Evolutionary conservation across 495 filamentous ascomycete species (phyloP).

Genomic region (Xylaria flabelliformis): DNA sequence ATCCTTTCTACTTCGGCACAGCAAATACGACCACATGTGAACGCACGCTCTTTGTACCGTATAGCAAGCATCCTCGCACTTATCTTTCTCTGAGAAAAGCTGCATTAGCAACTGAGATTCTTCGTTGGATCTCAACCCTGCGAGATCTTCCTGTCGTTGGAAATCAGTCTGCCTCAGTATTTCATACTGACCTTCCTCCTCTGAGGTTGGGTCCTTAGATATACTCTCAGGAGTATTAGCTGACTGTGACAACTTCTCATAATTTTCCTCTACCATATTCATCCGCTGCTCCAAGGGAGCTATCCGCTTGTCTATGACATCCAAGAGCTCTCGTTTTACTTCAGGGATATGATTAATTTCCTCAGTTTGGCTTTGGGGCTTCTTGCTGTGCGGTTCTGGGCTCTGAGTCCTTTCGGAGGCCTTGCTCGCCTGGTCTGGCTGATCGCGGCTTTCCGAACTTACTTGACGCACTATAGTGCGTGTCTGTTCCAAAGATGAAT

Average conservation of each 20-base stretch:
- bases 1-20: slow-evolving; percentile 20
- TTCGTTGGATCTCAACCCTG: slow-evolving; percentile 15
- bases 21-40: slow-evolving; percentile 27
- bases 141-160: slow-evolving; percentile 25
- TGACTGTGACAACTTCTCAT: slow-evolving; percentile 19
- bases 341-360: not conserved
- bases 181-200: slow-evolving; percentile 25
- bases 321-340: slow-evolving; percentile 14
- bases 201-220: not conserved
- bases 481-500: not conserved
- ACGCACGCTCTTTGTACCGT: slow-evolving; percentile 27
- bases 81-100: slow-evolving; percentile 25
- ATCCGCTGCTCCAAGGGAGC: slow-evolving; percentile 20
- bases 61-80: slow-evolving; percentile 26
- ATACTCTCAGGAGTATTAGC: slow-evolving; percentile 13
- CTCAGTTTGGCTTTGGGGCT: not conserved
- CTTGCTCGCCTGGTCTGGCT: slow-evolving; percentile 7
- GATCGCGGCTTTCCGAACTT: not conserved
- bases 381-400: not conserved
- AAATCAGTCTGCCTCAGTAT: slow-evolving; percentile 25
- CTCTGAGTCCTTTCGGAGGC: slow-evolving; percentile 6
- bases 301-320: slow-evolving; percentile 13
- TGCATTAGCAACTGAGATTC: slow-evolving; percentile 17
- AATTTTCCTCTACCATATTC: slow-evolving; percentile 14
- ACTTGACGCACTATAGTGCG: not conserved